Conservation (phyloP, 2,329 filamentous ascomycete species). For the Cercospora sp. region DNA sequence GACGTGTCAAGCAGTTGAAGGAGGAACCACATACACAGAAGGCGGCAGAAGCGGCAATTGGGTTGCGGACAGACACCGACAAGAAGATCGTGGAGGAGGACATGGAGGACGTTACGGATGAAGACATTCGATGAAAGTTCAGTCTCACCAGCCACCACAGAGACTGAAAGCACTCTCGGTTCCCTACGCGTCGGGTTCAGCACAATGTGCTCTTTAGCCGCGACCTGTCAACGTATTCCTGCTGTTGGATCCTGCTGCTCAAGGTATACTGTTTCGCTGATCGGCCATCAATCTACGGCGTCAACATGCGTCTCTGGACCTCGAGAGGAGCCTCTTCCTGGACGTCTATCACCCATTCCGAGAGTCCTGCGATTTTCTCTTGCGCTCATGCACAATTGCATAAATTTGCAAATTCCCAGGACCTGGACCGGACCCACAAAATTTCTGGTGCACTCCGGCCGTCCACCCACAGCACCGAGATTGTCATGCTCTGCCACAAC, state of each 20-base stretch:
- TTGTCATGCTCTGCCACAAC: background rate
- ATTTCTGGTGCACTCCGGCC: background rate
- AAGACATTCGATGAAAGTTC: constrained; percentile 23
- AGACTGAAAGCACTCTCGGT: background rate
- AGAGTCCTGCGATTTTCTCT: background rate
- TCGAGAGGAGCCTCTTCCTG: background rate
- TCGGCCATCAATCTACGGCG: background rate
- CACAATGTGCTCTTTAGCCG: background rate
- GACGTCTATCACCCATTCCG: background rate
- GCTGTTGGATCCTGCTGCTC: background rate
- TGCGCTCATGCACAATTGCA: background rate
- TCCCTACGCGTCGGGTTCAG: background rate
- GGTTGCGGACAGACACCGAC: constrained; percentile 70
- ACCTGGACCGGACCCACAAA: background rate
- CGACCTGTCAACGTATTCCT: background rate
- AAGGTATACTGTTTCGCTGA: background rate
- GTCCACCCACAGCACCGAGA: background rate
- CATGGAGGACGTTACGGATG: constrained; percentile 32
- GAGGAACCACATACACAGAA: constrained; percentile 86
- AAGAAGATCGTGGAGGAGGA: constrained; percentile 34
- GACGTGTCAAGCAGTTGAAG: constrained; percentile 78
- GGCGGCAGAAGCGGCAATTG: constrained; percentile 77
- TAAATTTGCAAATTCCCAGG: background rate
- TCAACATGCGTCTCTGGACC: background rate
- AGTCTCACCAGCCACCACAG: background rate